Evolutionary conservation across 805 yeast genomes (phyloP).

Genomic region (Kodamaea kaohsiungensis): DNA sequence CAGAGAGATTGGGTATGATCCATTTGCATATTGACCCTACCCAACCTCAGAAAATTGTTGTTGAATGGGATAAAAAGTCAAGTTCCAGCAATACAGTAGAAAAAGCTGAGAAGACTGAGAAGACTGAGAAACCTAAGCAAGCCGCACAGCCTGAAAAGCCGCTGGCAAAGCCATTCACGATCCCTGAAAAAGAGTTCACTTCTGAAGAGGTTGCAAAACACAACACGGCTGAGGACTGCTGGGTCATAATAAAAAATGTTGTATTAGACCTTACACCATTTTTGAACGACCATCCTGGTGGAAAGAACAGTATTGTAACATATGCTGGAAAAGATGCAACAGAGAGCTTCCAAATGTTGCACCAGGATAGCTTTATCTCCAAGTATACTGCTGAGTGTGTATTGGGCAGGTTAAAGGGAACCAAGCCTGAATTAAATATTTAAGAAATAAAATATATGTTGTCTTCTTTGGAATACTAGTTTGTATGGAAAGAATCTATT

Average conservation of each 20-base stretch:
- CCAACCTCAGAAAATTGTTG: slow-evolving; percentile 30
- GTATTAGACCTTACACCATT: slow-evolving; percentile 51
- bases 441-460: not conserved
- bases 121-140: not conserved
- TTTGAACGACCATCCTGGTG: slow-evolving; percentile 58
- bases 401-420: slow-evolving; percentile 53
- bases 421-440: slow-evolving; percentile 39
- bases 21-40: slow-evolving; percentile 46
- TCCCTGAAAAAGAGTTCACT: slow-evolving; percentile 51
- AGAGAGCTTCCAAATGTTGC: slow-evolving; percentile 53
- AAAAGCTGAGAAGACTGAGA: not conserved
- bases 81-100: not conserved
- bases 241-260: slow-evolving; percentile 55
- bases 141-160: not conserved
- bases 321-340: slow-evolving; percentile 53
- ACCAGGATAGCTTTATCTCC: slow-evolving; percentile 55
- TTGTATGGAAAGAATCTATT: too few species aligned
- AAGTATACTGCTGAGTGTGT: slow-evolving; percentile 50
- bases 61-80: slow-evolving; percentile 29
- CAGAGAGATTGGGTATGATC: slow-evolving; percentile 42
- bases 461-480: too few species aligned
- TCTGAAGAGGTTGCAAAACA: slow-evolving; percentile 50
- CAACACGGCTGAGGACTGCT: slow-evolving; percentile 47
- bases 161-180: slow-evolving; percentile 20
- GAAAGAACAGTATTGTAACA: slow-evolving; percentile 42